phyloP scores from a whole-genome alignment of 208 protist species.

The Hexamita inflata region DNA sequence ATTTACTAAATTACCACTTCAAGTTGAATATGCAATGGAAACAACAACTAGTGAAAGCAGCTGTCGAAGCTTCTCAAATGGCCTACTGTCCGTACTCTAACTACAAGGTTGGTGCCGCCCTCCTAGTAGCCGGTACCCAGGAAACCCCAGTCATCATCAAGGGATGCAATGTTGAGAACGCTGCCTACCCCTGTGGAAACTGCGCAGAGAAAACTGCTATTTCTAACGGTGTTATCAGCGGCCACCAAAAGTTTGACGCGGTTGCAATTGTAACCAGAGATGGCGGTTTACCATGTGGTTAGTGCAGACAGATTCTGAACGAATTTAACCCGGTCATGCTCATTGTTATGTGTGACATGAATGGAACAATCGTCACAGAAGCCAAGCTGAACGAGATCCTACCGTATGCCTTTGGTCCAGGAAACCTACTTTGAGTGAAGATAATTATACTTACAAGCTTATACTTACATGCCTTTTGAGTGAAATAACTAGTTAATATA shows the following conservation, averaged over 20 bases:
- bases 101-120: conserved; percentile 51
- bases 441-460: too few species aligned
- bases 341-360: neutral
- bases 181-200: conserved; percentile 50
- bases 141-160: too few species aligned
- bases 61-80: conserved; percentile 17
- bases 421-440: conserved; percentile 30
- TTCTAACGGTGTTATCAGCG: conserved; percentile 45
- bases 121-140: conserved; percentile 29
- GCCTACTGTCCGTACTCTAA: conserved; percentile 52
- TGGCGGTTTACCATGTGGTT: conserved; percentile 22
- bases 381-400: conserved; percentile 13
- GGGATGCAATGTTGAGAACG: conserved; percentile 60
- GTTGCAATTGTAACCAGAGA: conserved; percentile 40
- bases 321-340: conserved; percentile 28
- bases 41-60: conserved; percentile 36
- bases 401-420: conserved; percentile 22
- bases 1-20: too few species aligned
- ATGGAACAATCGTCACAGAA: neutral
- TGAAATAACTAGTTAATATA: too few species aligned
- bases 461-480: too few species aligned
- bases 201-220: conserved; percentile 55
- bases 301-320: conserved; percentile 30
- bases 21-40: too few species aligned
- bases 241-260: conserved; percentile 37